Base-by-base conservation (phyloP, 331 rosid species). In the Telfairia occidentalis region DNA sequence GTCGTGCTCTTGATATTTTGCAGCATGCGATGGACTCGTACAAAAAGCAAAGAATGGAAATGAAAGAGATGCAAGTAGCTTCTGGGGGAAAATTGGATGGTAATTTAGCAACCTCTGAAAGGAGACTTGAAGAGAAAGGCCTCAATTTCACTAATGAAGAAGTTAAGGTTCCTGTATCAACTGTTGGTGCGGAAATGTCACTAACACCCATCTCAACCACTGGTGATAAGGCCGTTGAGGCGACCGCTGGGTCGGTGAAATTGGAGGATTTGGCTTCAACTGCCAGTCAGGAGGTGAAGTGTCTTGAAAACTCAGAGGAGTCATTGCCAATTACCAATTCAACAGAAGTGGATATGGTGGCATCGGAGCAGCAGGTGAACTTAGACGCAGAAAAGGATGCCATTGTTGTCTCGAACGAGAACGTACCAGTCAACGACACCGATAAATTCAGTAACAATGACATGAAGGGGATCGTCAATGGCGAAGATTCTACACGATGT, bases 21-120 rank as follows among this genome's bases (percentile, higher is more conserved):
- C 91, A 93, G 98, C 87, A 85, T 72, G 97, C 96, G 21, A 79
- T 91, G 74, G 83, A 87, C 78, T 82, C 86, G 64, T 93, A 93
- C 87, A 85, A 86, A 84, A 90, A 83, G 85, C 91, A 89, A 82
- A 80, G 78, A 64, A 80, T 82, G 83, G 87, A 89, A 76, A 60
- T 85, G 21, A 82, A 80, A 73, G 76, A 83, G 13, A 48, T 55
- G 24, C 57, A 60, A 32, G 73, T 71, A 63, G 28, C 67, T 64
- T 79, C 79, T 16, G 80, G 74, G 74, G 84, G 71, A 35, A 84
- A 81, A 67, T 24, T 82, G 76, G 90, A 85, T 77, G 32, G 73
- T 34, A 61, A 76, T 64, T 81, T 78, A 7, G 79, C 77, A 64
- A 75, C 86, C 61, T 78, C 80, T 55, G 82, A 75, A 85, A 65